phyloP scores from a whole-genome alignment of 768 basidiomycete species.

The Tremella mesenterica region DNA sequence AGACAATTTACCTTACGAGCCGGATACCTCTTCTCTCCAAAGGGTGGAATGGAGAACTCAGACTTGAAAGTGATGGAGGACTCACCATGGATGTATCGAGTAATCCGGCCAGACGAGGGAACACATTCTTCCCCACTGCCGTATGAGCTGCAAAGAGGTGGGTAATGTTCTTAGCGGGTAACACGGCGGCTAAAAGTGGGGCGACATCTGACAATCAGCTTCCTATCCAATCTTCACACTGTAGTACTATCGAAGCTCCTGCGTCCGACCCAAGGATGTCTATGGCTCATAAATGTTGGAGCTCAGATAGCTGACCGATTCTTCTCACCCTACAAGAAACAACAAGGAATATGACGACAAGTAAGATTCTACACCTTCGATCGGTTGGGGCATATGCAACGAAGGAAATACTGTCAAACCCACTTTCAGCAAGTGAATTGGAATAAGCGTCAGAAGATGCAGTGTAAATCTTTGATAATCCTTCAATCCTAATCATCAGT shows the following conservation, averaged over 20 bases:
- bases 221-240: background rate
- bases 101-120: conserved; percentile 82
- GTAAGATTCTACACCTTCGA: too few relatives aligned
- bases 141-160: conserved; percentile 90
- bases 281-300: too few relatives aligned
- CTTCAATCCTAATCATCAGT: conserved; percentile 35
- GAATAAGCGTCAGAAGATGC: conserved; percentile 35
- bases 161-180: conserved; percentile 62
- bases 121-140: conserved; percentile 79
- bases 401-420: too few relatives aligned
- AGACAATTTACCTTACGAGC: too few relatives aligned
- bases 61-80: background rate
- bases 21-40: too few relatives aligned
- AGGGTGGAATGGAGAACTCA: background rate
- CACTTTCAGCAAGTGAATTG: conserved; percentile 39
- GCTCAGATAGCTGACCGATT: too few relatives aligned
- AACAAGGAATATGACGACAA: too few relatives aligned
- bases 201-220: conserved; percentile 52
- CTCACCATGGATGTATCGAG: conserved; percentile 69
- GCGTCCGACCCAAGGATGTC: too few relatives aligned
- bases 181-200: conserved; percentile 68
- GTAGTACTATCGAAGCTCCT: background rate
- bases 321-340: too few relatives aligned
- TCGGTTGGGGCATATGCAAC: too few relatives aligned
- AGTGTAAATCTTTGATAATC: conserved; percentile 43